Percentiles rank a stretch among this genome's conserved stretches.
These are phyloP conservation scores for Oropetium thomaeum DNA, from an alignment of 176 grass and related monocot genomes.

Conservation along the genomic window DNA sequence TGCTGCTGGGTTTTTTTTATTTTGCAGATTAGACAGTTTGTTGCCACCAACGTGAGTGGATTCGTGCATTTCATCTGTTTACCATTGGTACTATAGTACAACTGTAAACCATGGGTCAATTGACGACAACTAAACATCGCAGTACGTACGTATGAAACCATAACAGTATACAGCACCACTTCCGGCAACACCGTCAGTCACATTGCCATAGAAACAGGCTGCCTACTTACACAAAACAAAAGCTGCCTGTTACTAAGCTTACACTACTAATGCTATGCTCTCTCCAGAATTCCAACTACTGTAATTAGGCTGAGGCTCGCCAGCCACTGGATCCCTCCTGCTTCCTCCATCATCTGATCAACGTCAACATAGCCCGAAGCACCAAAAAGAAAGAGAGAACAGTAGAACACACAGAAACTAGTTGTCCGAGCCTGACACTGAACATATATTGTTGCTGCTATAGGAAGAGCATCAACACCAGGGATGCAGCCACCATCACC, in stretches of 20 bases:
- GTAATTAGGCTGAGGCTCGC: background rate
- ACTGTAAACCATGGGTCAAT: no score
- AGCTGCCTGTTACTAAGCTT: conserved; percentile 4
- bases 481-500: background rate
- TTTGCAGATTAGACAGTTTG: no score
- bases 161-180: conserved; percentile 12
- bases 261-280: background rate
- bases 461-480: conserved; percentile 36
- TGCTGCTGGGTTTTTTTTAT: no score
- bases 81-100: no score
- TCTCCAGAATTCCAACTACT: background rate
- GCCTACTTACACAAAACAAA: conserved; percentile 28
- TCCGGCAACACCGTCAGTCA: background rate
- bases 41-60: no score
- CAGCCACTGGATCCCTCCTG: background rate
- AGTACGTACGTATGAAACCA: background rate
- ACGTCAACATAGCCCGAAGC: background rate
- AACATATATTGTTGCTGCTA: conserved; percentile 30
- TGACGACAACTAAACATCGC: no score
- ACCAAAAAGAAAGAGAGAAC: conserved; percentile 3
- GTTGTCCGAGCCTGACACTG: background rate
- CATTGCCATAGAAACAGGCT: background rate
- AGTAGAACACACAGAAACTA: conserved; percentile 7
- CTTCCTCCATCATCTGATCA: background rate
- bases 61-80: no score